Conservation (phyloP, 129 eudicot genomes). For the Helianthus tuberosus region DNA sequence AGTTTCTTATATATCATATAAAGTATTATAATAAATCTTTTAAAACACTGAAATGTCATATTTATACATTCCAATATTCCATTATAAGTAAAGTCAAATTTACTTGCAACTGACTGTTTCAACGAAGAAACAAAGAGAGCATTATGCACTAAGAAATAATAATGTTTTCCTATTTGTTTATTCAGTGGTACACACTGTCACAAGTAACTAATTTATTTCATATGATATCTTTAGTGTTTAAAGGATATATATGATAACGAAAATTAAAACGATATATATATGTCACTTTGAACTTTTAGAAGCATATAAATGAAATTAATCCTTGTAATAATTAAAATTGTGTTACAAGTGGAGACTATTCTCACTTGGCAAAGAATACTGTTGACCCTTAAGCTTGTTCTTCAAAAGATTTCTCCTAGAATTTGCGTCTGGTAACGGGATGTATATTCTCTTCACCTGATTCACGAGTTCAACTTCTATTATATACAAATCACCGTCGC, state of each 20-base stretch:
- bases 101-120: not conserved
- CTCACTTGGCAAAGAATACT: conserved; percentile 92
- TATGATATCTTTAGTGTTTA: not conserved
- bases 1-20: not conserved
- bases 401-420: conserved; percentile 69
- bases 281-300: not conserved
- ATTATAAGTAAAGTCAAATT: not conserved
- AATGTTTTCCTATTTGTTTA: not conserved
- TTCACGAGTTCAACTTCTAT: conserved; percentile 19
- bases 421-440: conserved; percentile 85
- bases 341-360: conserved; percentile 7
- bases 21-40: not conserved
- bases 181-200: not conserved
- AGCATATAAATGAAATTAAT: not conserved
- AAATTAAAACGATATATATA: not conserved
- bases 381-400: conserved; percentile 90
- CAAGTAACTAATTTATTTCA: not conserved
- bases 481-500: conserved; percentile 3
- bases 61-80: not conserved
- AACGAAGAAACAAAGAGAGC: not conserved
- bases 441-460: conserved; percentile 97
- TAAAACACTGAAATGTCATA: not conserved
- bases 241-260: not conserved
- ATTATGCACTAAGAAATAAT: not conserved
- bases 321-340: not conserved